Conservation (phyloP, 257 asterid genomes). For the Solanum tacnaense region DNA sequence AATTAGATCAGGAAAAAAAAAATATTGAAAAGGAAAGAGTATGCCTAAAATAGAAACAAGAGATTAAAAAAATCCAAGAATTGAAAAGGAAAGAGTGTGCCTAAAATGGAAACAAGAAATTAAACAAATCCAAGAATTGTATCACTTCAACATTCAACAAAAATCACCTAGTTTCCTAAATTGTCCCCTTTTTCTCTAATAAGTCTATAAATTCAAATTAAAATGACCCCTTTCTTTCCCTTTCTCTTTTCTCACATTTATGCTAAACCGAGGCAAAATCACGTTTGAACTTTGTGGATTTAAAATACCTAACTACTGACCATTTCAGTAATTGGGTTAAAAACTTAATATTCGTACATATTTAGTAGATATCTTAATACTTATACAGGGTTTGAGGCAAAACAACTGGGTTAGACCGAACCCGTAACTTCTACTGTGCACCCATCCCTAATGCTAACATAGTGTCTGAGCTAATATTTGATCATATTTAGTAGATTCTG, state of each 20-base stretch:
- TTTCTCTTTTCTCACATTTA: not conserved
- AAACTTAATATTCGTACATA: not conserved
- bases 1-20: not conserved
- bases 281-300: not conserved
- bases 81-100: not conserved
- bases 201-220: not conserved
- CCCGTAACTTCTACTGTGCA: not conserved
- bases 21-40: not conserved
- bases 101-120: not conserved
- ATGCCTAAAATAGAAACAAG: not conserved
- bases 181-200: not conserved
- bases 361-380: not conserved
- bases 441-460: not conserved
- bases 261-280: not conserved
- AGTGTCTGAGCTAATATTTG: not conserved
- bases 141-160: not conserved
- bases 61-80: not conserved
- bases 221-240: not conserved
- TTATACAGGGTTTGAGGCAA: not conserved
- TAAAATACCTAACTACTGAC: not conserved
- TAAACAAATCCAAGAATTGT: not conserved
- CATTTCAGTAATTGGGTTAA: not conserved
- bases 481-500: not conserved
- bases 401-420: not conserved
- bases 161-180: not conserved